Evolutionary conservation across 1,284 basidiomycete species (phyloP), one percentile per base, ranked within the genome.

Genomic region (Papiliotrema laurentii): DNA sequence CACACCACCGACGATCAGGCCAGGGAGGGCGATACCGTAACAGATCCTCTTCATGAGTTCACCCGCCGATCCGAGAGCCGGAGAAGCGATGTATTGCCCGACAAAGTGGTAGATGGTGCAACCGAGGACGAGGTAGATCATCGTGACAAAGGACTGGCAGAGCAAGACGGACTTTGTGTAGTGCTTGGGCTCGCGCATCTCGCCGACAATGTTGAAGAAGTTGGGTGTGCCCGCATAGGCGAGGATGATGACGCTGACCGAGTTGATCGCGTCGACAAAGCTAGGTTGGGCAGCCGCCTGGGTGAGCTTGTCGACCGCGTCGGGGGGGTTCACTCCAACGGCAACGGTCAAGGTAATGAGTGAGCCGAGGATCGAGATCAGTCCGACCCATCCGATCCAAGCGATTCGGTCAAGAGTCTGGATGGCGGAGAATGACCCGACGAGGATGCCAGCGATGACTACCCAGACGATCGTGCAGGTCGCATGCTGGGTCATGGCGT

Each of bases 31-130:
- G 26, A 73, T 46, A 22, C 69, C 69, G 56, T 71, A 72, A 39
- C 52, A 62, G 38, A 47, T 42, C 45, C 60, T 56, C 62, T 75
- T 70, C 50, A 76, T 59, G 7, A 74, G 46, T 1, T 54, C 46
- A 22, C 75, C 74, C 11, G 74, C 75, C 2, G 69, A 69, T 0
- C 73, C 73, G 14, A 76, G 65, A 1, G 74, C 74, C 4, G 75
- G 75, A 1, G 61, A 68, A 19, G 73, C 64, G 39, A 76, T 66
- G 56, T 72, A 71, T 47, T 66, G 58, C 1, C 69, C 69, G 45
- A 56, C 58, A 51, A 60, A 69, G 55, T 60, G 56, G 55, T 64
- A 63, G 13, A 63, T 52, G 3, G 54, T 41, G 43, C 28, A 45
- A 11, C 55, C 53, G 43, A 63, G 54, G 46, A 54, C 52, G 54